phyloP scores from a whole-genome alignment of 2,329 filamentous ascomycete genomes.

The Epicoccum sorghinum region DNA sequence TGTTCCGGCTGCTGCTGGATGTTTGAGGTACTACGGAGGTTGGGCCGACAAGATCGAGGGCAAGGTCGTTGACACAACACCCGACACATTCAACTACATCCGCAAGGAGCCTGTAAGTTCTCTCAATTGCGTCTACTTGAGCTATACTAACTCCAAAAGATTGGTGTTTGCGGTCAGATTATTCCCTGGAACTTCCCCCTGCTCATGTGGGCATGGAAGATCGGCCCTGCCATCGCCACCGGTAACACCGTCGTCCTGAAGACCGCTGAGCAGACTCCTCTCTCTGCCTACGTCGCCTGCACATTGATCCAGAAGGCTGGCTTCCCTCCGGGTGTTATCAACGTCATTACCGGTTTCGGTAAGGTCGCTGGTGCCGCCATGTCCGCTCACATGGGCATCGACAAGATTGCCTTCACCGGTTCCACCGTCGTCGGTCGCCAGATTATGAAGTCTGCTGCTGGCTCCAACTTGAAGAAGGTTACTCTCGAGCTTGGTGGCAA shows the following conservation, averaged over 20 bases:
- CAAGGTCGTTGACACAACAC: constrained; percentile 80
- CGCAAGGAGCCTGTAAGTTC: constrained; percentile 70
- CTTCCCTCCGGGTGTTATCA: constrained; percentile 78
- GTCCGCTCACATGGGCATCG: constrained; percentile 76
- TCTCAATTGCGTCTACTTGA: neutral
- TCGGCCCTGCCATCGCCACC: constrained; percentile 72
- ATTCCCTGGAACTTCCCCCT: constrained; percentile 91
- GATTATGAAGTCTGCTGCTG: constrained; percentile 81
- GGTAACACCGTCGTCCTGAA: constrained; percentile 77
- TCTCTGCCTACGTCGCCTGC: constrained; percentile 70
- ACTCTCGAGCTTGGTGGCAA: constrained; percentile 82
- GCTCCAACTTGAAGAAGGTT: constrained; percentile 82
- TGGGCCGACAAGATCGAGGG: constrained; percentile 93
- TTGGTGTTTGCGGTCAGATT: constrained; percentile 84
- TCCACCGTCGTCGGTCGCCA: constrained; percentile 74
- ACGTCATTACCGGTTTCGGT: constrained; percentile 79
- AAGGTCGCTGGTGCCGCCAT: constrained; percentile 79
- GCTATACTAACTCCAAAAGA: constrained; percentile 47
- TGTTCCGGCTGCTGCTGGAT: constrained; percentile 69
- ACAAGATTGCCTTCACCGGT: constrained; percentile 85
- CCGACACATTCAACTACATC: constrained; percentile 84
- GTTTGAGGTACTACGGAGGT: constrained; percentile 84
- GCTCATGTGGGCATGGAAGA: constrained; percentile 84
- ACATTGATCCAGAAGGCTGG: constrained; percentile 75
- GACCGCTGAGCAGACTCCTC: constrained; percentile 77